Conservation (phyloP, 495 filamentous ascomycete genomes). For the Penicillium maclennaniae region DNA sequence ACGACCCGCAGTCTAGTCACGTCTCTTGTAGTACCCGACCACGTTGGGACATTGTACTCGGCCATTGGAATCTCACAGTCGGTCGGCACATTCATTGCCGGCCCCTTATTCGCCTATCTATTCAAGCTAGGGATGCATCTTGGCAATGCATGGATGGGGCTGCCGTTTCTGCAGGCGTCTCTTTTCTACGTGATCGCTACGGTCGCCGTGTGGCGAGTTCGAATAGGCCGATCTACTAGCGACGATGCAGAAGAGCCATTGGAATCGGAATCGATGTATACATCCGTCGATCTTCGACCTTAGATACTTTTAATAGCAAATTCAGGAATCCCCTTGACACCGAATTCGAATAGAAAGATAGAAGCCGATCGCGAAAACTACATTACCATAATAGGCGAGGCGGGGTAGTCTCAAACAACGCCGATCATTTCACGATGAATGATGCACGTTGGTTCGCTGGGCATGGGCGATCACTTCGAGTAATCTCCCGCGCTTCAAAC, state of each 20-base stretch:
- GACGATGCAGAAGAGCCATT: constrained; percentile 12
- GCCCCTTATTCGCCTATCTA: constrained; percentile 33
- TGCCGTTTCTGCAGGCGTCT: constrained; percentile 29
- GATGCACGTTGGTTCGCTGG: constrained; percentile 1
- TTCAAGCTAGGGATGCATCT: constrained; percentile 39
- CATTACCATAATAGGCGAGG: constrained; percentile 5
- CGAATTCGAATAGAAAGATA: background rate
- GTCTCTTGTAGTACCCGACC: constrained; percentile 28
- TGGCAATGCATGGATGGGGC: constrained; percentile 31
- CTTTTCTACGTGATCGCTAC: constrained; percentile 18
- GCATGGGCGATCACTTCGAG: constrained; percentile 11
- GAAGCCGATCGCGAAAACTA: background rate
- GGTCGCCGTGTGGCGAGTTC: constrained; percentile 14
- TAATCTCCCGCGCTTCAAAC: constrained; percentile 16
- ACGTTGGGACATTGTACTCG: constrained; percentile 34
- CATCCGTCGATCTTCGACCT: background rate
- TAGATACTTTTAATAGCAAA: background rate
- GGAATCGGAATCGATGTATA: background rate
- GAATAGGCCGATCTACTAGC: background rate
- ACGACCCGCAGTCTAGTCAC: constrained; percentile 34
- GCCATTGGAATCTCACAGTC: constrained; percentile 31
- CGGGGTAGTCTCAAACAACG: constrained; percentile 1
- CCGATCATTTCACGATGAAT: background rate
- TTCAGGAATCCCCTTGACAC: background rate
- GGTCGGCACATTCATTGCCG: constrained; percentile 28